These are phyloP conservation scores for Pogostemon cablin DNA, from an alignment of 257 asterid species.

Conservation along the genomic window DNA sequence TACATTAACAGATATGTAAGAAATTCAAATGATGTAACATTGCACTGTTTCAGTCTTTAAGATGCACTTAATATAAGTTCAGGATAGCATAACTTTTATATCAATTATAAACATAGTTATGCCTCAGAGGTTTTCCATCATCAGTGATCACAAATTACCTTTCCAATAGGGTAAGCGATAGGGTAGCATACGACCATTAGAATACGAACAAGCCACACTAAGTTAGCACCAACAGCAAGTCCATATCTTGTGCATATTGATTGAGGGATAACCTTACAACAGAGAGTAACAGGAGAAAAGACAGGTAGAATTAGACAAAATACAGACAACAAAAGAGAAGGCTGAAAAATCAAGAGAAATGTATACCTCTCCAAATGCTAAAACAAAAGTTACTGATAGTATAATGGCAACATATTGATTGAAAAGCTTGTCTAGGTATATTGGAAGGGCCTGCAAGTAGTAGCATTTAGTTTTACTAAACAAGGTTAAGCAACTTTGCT, in stretches of 20 bases:
- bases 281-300: slow-evolving; percentile 21
- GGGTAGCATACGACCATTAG: slow-evolving; percentile 89
- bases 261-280: slow-evolving; percentile 92
- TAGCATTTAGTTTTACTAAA: slow-evolving; percentile 21
- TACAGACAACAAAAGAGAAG: slow-evolving; percentile 18
- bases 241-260: slow-evolving; percentile 98
- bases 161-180: slow-evolving; percentile 90
- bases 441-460: slow-evolving; percentile 90
- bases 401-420: slow-evolving; percentile 94
- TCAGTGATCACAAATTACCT: slow-evolving; percentile 61
- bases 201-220: slow-evolving; percentile 88
- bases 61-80: background rate
- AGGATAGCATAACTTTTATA: background rate
- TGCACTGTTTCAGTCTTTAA: too few relatives aligned
- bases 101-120: slow-evolving; percentile 16
- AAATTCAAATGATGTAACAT: too few relatives aligned
- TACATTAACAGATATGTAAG: too few relatives aligned
- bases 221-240: slow-evolving; percentile 93
- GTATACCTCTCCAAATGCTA: slow-evolving; percentile 89
- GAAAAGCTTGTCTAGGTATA: slow-evolving; percentile 89
- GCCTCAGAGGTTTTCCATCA: slow-evolving; percentile 32
- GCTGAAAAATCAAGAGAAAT: background rate
- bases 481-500: slow-evolving; percentile 18
- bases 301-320: slow-evolving; percentile 22
- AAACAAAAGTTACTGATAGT: slow-evolving; percentile 92